Evolutionary conservation across 108 stramenopile species (phyloP).

Genomic region (Stephanodiscus triporus): DNA sequence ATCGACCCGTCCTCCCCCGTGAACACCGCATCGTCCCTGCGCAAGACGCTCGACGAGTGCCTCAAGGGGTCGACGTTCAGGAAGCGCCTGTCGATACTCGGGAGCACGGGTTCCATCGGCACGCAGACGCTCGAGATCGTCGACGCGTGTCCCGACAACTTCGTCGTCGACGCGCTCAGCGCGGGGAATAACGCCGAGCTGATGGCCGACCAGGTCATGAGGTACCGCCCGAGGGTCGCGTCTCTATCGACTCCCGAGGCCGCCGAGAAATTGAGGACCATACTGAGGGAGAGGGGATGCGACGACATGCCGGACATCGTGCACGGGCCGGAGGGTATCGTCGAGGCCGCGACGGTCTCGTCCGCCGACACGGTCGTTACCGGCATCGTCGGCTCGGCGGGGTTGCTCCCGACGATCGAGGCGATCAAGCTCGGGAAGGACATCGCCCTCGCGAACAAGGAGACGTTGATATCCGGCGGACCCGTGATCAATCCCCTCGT

Average conservation of each 20-base stretch:
- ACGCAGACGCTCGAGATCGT: constrained; percentile 97
- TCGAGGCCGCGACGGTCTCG: constrained; percentile 77
- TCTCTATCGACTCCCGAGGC: constrained; percentile 71
- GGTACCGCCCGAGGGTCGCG: constrained; percentile 84
- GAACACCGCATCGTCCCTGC: constrained; percentile 67
- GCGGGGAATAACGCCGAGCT: constrained; percentile 89
- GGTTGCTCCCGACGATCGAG: constrained; percentile 91
- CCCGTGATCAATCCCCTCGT: constrained; percentile 95
- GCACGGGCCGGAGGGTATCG: constrained; percentile 82
- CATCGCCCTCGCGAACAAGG: constrained; percentile 97
- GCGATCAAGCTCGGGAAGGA: constrained; percentile 95
- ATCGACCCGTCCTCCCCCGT: constrained; percentile 80
- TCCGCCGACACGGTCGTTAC: constrained; percentile 91
- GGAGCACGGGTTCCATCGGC: constrained; percentile 94
- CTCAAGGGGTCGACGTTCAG: constrained; percentile 83
- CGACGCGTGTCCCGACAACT: constrained; percentile 92
- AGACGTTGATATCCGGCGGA: constrained; percentile 97
- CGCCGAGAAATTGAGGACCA: constrained; percentile 56
- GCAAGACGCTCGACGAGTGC: constrained; percentile 67
- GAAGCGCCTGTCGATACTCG: constrained; percentile 86
- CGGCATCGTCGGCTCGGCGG: constrained; percentile 97
- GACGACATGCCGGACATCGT: constrained; percentile 75
- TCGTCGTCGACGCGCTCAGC: constrained; percentile 88
- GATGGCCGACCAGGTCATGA: constrained; percentile 91
- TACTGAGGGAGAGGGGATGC: constrained; percentile 57